Evolutionary conservation across 345 rosid species (phyloP).

Genomic region (Populus simonii): DNA sequence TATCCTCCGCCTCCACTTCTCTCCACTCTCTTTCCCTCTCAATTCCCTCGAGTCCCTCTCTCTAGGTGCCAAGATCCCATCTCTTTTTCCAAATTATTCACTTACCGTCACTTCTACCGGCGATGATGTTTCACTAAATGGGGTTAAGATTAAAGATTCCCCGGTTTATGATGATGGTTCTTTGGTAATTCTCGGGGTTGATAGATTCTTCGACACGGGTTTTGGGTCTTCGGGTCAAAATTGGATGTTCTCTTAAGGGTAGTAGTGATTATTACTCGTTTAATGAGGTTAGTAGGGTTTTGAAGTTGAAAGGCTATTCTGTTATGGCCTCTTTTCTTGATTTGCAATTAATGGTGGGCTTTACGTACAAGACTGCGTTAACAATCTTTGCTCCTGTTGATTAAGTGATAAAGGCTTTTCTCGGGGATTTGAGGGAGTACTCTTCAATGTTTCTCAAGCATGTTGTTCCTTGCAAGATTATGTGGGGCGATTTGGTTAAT

Average conservation of each 20-base stretch:
- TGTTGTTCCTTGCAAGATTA: conserved; percentile 32
- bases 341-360: conserved; percentile 32
- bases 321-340: conserved; percentile 45
- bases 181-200: conserved; percentile 34
- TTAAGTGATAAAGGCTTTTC: conserved; percentile 13
- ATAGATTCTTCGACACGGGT: conserved; percentile 30
- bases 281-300: conserved; percentile 14
- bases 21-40: conserved; percentile 35
- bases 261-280: not conserved
- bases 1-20: conserved; percentile 41
- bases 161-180: conserved; percentile 40
- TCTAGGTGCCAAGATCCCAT: conserved; percentile 34
- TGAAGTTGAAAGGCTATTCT: conserved; percentile 40
- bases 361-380: conserved; percentile 11
- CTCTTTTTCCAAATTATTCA: conserved; percentile 34
- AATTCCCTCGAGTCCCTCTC: conserved; percentile 36
- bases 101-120: conserved; percentile 28
- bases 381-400: conserved; percentile 50
- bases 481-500: conserved; percentile 31
- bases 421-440: conserved; percentile 20
- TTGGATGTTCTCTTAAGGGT: not conserved
- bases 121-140: conserved; percentile 23
- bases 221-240: conserved; percentile 7
- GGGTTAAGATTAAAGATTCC: conserved; percentile 22
- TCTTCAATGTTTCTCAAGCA: conserved; percentile 36